Evolutionary conservation across 768 basidiomycete species (phyloP).

Genomic region (Leccinum disarticulatum): DNA sequence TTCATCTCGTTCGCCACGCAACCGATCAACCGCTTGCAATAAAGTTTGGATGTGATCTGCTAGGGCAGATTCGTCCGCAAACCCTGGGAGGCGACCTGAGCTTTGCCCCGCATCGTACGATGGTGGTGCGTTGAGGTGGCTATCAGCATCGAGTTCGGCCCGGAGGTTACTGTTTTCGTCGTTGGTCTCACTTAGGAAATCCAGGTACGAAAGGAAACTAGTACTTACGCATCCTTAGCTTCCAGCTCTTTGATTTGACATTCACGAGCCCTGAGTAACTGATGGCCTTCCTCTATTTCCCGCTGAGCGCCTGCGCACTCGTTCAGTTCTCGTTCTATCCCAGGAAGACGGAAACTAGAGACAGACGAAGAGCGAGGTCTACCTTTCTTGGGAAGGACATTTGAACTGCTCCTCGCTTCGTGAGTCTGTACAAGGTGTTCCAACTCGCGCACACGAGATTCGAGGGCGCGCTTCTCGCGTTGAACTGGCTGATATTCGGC

Average conservation of each 20-base stretch:
- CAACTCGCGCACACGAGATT: conserved; percentile 58
- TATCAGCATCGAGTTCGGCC: conserved; percentile 16
- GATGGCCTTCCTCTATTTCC: conserved; percentile 30
- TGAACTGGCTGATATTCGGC: conserved; percentile 47
- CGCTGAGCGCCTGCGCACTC: conserved; percentile 43
- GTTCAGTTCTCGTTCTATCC: conserved; percentile 56
- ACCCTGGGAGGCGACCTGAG: neutral
- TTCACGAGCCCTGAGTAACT: conserved; percentile 22
- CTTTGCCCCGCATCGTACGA: conserved; percentile 1
- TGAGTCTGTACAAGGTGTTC: conserved; percentile 42
- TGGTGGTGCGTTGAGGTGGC: neutral
- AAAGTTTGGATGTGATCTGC: conserved; percentile 53
- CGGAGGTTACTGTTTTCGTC: conserved; percentile 19
- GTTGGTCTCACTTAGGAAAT: conserved; percentile 1
- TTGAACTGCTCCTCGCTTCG: conserved; percentile 33
- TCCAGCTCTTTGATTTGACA: conserved; percentile 27
- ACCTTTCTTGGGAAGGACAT: conserved; percentile 34
- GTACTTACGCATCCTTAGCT: conserved; percentile 28
- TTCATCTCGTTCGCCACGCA: conserved; percentile 51
- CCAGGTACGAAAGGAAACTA: neutral
- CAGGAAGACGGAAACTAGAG: conserved; percentile 47
- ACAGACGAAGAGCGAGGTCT: conserved; percentile 62
- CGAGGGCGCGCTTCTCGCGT: conserved; percentile 56
- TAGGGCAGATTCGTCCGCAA: conserved; percentile 24
- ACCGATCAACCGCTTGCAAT: conserved; percentile 60